Evolutionary conservation across 2,329 filamentous ascomycete species (phyloP), one percentile per base, ranked within the genome.

Genomic region (Colletotrichum sp.): DNA sequence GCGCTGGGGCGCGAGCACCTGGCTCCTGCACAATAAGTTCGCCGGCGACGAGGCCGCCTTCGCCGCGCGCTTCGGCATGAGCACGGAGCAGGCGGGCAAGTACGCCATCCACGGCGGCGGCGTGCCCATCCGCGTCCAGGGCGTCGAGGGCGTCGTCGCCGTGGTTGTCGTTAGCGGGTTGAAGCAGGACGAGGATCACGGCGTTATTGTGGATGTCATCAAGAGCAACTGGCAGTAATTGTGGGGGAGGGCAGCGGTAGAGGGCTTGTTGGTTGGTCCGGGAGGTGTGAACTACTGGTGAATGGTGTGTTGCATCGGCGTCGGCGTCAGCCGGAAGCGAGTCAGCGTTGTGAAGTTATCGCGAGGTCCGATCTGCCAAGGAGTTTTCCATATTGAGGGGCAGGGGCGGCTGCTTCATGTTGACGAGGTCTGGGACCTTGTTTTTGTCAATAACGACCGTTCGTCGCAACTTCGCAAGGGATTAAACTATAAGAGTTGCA

Each of bases 81-180:
- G 90, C 8, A 85, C 86, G 55, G 89, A 89, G 66, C 87, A 88
- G 19, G 89, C 89, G 3, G 88, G 89, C 70, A 87, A 90, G 36
- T 96, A 94, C 86, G 94, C 94, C 1, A 94, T 96, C 77, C 94
- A 96, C 83, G 95, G 95, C 0, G 95, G 95, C 27, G 95, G 89
- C 0, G 92, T 95, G 78, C 95, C 95, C 0, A 90, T 96, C 36
- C 88, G 92, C 9, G 94, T 96, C 8, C 86, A 86, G 69, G 93
- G 93, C 0, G 93, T 96, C 2, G 94, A 96, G 85, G 95, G 94
- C 1, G 86, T 95, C 5, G 92, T 96, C 11, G 95, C 91, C 1
- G 92, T 95, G 1, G 92, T 96, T 29, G 92, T 96, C 22, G 93
- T 96, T 2, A 94, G 92, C 81, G 95, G 95, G 6, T 83, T 96